A percentile compares a stretch with the other conserved stretches of the same genome.
These are phyloP conservation scores for Fusarium clavum DNA, from an alignment of 2,329 filamentous ascomycete species.

Conservation along the genomic window DNA sequence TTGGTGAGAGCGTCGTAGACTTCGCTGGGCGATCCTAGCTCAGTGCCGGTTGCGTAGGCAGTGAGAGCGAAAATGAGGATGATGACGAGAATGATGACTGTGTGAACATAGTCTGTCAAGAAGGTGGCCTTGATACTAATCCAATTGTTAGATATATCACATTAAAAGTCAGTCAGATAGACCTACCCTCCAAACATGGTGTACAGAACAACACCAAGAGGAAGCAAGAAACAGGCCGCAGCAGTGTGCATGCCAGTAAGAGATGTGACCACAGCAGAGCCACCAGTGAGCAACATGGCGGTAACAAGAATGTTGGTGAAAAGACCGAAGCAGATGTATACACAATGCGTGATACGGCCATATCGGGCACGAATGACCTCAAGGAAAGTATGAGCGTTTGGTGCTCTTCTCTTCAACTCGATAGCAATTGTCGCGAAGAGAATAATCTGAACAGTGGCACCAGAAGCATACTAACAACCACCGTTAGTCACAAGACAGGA, in stretches of 20 bases:
- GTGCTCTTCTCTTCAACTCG: conserved; percentile 85
- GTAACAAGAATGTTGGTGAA: conserved; percentile 90
- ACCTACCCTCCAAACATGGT: conserved; percentile 71
- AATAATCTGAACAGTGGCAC: conserved; percentile 84
- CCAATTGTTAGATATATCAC: background rate
- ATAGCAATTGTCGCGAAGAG: conserved; percentile 92
- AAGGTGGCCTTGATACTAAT: conserved; percentile 84
- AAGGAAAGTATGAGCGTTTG: conserved; percentile 87
- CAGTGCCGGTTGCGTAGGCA: conserved; percentile 78
- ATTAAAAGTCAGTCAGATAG: background rate
- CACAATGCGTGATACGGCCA: conserved; percentile 73
- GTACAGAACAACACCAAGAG: conserved; percentile 77
- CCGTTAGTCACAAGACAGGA: background rate
- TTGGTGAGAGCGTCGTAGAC: conserved; percentile 83
- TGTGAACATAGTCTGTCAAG: conserved; percentile 85
- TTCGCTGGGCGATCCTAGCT: conserved; percentile 78
- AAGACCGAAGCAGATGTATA: conserved; percentile 84
- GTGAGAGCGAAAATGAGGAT: conserved; percentile 88
- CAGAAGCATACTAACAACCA: conserved; percentile 61
- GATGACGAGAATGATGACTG: conserved; percentile 84
- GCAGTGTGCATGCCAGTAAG: conserved; percentile 66
- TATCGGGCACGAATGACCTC: conserved; percentile 87
- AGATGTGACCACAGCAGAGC: conserved; percentile 67
- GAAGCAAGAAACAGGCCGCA: conserved; percentile 86
- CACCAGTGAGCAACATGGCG: conserved; percentile 88